These are phyloP conservation scores for Ricinus communis DNA, from an alignment of 345 rosid species.

Conservation along the genomic window DNA sequence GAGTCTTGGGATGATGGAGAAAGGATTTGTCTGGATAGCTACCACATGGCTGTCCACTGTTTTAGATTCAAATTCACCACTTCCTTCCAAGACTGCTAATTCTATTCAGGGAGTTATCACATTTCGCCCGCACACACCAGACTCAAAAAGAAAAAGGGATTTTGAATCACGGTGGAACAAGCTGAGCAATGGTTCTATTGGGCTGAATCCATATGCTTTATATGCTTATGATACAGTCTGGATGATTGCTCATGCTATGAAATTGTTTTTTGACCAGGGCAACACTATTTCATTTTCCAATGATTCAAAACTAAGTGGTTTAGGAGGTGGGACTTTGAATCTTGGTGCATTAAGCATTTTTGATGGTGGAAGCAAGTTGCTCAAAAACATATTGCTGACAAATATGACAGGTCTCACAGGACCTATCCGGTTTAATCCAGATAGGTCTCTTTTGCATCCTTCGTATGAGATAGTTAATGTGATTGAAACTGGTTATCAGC, in stretches of 20 bases:
- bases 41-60: constrained; percentile 77
- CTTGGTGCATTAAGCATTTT: constrained; percentile 72
- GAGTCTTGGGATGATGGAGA: constrained; percentile 75
- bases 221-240: constrained; percentile 92
- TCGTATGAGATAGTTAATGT: constrained; percentile 68
- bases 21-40: constrained; percentile 87
- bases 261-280: constrained; percentile 60
- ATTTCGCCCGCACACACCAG: constrained; percentile 67
- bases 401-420: constrained; percentile 82
- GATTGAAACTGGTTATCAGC: constrained; percentile 41
- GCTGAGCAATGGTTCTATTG: constrained; percentile 68
- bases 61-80: constrained; percentile 54
- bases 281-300: constrained; percentile 69
- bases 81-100: constrained; percentile 29
- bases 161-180: constrained; percentile 64
- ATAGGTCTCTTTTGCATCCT: constrained; percentile 60
- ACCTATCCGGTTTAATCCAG: constrained; percentile 50
- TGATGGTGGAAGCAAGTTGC: constrained; percentile 63
- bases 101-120: constrained; percentile 64
- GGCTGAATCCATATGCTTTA: constrained; percentile 70
- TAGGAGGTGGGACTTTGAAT: constrained; percentile 57
- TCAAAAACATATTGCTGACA: constrained; percentile 49
- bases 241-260: constrained; percentile 80
- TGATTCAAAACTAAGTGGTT: constrained; percentile 42
- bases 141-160: constrained; percentile 58